Percentiles rank a stretch among this genome's conserved stretches.
Conservation (phyloP, 208 protist genomes). For the Leishmania mexicana region DNA sequence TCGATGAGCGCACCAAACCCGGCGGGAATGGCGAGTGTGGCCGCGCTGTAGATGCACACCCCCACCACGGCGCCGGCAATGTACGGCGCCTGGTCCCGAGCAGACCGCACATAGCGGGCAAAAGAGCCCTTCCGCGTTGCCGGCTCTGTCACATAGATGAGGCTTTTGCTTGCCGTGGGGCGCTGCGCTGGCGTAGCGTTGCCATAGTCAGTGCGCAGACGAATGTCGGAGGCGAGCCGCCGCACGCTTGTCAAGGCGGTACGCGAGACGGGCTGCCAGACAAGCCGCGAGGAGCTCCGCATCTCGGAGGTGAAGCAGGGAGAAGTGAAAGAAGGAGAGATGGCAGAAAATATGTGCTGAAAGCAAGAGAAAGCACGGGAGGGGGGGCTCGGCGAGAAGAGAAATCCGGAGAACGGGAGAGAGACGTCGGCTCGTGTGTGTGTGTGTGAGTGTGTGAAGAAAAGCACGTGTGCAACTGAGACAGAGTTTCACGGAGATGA, state of each 20-base stretch:
- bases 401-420: background rate
- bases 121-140: constrained; percentile 60
- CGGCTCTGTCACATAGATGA: constrained; percentile 77
- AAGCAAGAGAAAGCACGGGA: too few relatives aligned
- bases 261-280: constrained; percentile 55
- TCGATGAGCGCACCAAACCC: constrained; percentile 88
- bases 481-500: background rate
- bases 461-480: background rate
- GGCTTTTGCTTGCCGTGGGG: constrained; percentile 38
- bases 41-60: constrained; percentile 74
- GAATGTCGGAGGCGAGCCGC: constrained; percentile 41
- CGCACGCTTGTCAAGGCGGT: constrained; percentile 15
- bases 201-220: constrained; percentile 76
- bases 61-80: constrained; percentile 72
- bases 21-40: constrained; percentile 83
- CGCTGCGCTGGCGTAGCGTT: constrained; percentile 68
- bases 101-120: constrained; percentile 55
- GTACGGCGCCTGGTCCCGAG: constrained; percentile 47
- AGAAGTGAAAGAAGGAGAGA: background rate
- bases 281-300: constrained; percentile 46
- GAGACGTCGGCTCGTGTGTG: background rate
- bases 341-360: background rate
- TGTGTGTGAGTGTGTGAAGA: background rate
- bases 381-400: too few relatives aligned
- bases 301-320: constrained; percentile 14